These are phyloP conservation scores for Talaromyces trachyspermus DNA, from an alignment of 495 filamentous ascomycete genomes.

Conservation along the genomic window DNA sequence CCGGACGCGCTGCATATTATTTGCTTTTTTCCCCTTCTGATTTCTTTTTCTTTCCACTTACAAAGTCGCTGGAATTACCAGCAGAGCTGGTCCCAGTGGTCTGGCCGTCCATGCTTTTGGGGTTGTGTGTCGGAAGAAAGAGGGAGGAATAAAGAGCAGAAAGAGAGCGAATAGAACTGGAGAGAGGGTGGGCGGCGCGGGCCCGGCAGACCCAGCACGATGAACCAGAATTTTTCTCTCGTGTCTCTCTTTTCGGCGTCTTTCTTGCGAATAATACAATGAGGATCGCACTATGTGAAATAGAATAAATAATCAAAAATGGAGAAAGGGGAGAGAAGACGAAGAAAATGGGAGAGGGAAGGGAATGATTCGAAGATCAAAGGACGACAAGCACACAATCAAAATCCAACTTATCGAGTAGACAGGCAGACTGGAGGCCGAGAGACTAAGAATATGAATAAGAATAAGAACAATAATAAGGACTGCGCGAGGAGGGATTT, in stretches of 20 bases:
- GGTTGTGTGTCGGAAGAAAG: constrained; percentile 12
- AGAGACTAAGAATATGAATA: too few relatives aligned
- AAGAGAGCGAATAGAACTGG: constrained; percentile 14
- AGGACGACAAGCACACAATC: not conserved
- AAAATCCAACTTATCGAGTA: not conserved
- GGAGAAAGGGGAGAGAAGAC: too few relatives aligned
- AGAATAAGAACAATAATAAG: too few relatives aligned
- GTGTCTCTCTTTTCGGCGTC: not conserved
- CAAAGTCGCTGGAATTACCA: constrained; percentile 74
- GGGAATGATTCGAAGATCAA: not conserved
- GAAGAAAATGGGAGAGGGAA: not conserved
- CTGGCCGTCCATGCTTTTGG: constrained; percentile 27
- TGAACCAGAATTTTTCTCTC: constrained; percentile 1
- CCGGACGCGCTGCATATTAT: too few relatives aligned
- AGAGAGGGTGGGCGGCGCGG: constrained; percentile 6
- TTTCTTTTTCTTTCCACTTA: too few relatives aligned
- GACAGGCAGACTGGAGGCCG: not conserved
- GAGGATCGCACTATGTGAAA: too few relatives aligned
- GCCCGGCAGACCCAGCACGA: constrained; percentile 5
- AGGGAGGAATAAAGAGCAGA: constrained; percentile 16
- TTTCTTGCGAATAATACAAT: too few relatives aligned
- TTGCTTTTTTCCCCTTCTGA: too few relatives aligned
- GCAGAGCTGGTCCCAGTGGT: constrained; percentile 44
- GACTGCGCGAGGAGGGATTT: constrained; percentile 4
- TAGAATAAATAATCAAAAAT: too few relatives aligned